A percentile compares a stretch with the other conserved stretches of the same genome.
These are phyloP conservation scores for Erythrobasidium yunnanense DNA, from an alignment of 768 basidiomycete genomes.

Conservation along the genomic window DNA sequence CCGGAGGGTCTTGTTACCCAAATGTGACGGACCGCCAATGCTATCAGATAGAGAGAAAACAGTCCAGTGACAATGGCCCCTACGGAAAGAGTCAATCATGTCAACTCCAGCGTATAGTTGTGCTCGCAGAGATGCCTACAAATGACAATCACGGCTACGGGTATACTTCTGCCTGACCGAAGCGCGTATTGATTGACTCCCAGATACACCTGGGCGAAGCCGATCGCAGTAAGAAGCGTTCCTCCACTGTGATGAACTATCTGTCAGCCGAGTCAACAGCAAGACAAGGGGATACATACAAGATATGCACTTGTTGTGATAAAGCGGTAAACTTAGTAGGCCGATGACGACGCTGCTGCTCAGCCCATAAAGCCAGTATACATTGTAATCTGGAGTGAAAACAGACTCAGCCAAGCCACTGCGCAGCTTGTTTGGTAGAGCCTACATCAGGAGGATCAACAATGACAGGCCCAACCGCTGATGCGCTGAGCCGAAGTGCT, in stretches of 20 bases:
- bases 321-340: too few species aligned
- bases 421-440: background rate
- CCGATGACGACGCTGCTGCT: too few species aligned
- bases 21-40: background rate
- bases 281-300: too few species aligned
- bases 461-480: slow-evolving; percentile 11
- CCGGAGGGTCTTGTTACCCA: too few species aligned
- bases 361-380: too few species aligned
- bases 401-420: too few species aligned
- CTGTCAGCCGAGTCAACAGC: too few species aligned
- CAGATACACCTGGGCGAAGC: slow-evolving; percentile 18
- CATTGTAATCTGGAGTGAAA: too few species aligned
- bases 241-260: background rate
- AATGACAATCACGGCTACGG: slow-evolving; percentile 14
- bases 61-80: slow-evolving; percentile 6
- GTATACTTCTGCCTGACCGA: background rate
- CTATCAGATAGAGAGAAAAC: slow-evolving; percentile 10
- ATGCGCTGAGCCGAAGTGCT: slow-evolving; percentile 3
- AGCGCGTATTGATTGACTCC: slow-evolving; percentile 8
- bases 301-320: too few species aligned
- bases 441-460: slow-evolving; percentile 19
- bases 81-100: background rate
- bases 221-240: slow-evolving; percentile 1
- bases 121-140: background rate
- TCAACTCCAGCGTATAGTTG: background rate